Percentiles rank a stretch among this genome's conserved stretches.
Evolutionary conservation across 2,329 filamentous ascomycete genomes (phyloP).

Genomic region (Chrysoporthe cubensis): DNA sequence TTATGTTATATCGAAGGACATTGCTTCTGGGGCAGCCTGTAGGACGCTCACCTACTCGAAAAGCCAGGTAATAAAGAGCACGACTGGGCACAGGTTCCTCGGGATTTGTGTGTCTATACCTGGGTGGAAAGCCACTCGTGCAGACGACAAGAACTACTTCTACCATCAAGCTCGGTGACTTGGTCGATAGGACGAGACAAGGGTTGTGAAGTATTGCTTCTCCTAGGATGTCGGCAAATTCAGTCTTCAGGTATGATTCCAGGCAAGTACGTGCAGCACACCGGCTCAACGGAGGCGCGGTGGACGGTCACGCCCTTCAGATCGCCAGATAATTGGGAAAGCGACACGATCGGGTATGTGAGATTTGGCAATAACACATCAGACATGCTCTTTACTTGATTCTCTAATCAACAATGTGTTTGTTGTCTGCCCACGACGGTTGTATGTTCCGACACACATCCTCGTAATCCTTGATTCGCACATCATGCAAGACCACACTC

Average conservation of each 20-base stretch:
- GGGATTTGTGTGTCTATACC: too few relatives aligned
- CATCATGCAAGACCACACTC: slow-evolving; percentile 59
- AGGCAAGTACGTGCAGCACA: too few relatives aligned
- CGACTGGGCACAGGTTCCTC: too few relatives aligned
- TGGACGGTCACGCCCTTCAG: background rate
- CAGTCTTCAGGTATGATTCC: background rate
- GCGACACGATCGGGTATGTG: background rate
- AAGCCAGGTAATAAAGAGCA: too few relatives aligned
- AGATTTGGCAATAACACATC: background rate
- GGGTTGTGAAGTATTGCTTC: background rate
- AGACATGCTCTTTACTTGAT: background rate
- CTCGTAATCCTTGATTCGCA: slow-evolving; percentile 70
- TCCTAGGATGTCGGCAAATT: too few relatives aligned
- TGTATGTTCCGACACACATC: slow-evolving; percentile 69
- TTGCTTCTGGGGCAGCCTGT: too few relatives aligned
- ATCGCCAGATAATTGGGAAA: background rate
- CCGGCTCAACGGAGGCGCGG: too few relatives aligned
- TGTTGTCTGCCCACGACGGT: slow-evolving; percentile 67
- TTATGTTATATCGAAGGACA: too few relatives aligned
- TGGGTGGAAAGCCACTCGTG: too few relatives aligned
- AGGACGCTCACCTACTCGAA: too few relatives aligned
- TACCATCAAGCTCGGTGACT: too few relatives aligned
- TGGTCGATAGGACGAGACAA: background rate
- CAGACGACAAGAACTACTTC: too few relatives aligned
- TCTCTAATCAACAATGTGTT: slow-evolving; percentile 59